Base-by-base conservation (phyloP, 768 basidiomycete species). In the Mycena albidolilacea region DNA sequence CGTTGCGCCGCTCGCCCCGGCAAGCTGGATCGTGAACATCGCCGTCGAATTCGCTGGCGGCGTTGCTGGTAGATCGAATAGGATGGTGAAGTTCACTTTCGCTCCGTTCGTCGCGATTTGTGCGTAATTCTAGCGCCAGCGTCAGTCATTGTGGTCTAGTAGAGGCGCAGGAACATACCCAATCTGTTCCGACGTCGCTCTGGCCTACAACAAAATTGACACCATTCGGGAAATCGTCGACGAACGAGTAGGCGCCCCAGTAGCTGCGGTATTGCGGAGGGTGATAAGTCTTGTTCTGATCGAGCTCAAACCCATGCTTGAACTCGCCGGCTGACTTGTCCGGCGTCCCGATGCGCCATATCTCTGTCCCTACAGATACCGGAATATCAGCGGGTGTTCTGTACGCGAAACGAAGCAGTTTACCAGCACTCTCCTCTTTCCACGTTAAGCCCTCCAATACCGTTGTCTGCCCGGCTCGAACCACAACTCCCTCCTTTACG, bases 191-290 rank as follows among this genome's bases (percentile, higher is more conserved):
- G 23, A 71, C 69, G 57, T 70, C 52, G 21, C 69, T 70, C 63
- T 59, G 35, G 21, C 69, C 69, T 14, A 70, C 69, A 17, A 64
- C 54, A 21, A 70, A 70, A 44, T 70, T 70, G 30, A 70, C 63
- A 9, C 69, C 63, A 2, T 58, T 7, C 14, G 69, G 69, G 38
- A 70, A 70, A 48, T 70, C 69, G 39, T 8, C 30, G 11, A 57
- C 69, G 54, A 69, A 69, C 7, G 69, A 57, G 38, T 69, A 69
- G 9, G 69, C 69, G 17, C 69, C 69, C 69, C 69, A 70, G 21
- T 65, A 65, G 48, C 70, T 71, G 48, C 70, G 70, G 35, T 70
- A 70, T 38, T 70, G 62, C 69, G 58, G 58, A 0, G 70, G 70
- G 64, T 65, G 64, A 12, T 30, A 71, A 0, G 57, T 50, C 19